Evolutionary conservation across 257 asterid species (phyloP), one percentile per base, ranked within the genome.

Genomic region (Avicennia marina): DNA sequence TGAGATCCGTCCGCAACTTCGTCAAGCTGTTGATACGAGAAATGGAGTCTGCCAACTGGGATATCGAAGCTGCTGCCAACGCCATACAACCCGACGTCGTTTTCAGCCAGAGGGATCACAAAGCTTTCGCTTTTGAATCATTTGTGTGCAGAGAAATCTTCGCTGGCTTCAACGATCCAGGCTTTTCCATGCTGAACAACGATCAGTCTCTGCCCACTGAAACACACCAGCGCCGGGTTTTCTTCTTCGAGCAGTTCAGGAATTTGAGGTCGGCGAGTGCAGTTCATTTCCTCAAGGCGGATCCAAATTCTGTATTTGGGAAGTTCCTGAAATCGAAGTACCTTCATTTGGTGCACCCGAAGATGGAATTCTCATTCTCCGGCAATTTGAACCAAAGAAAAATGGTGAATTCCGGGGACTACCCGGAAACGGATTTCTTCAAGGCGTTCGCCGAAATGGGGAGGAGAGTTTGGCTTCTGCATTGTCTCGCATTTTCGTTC

Each of bases 41-140:
- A 62, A 88, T 91, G 98, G 94, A 80, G 66, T 56, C 75, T 19
- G 96, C 94, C 0, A 71, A 75, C 33, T 91, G 98, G 98, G 97
- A 91, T 57, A 64, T 82, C 25, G 95, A 88, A 27, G 78, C 95
- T 19, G 96, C 96, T 5, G 85, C 89, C 0, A 75, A 38, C 46
- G 66, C 95, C 0, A 78, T 91, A 0, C 90, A 86, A 11, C 69
- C 70, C 11, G 81, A 67, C 4, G 50, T 69, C 19, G n/a, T 57
- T 19, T 91, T 91, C 71, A 13, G 47, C 7, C 78, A 68, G 56
- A 73, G 62, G 34, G 81, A 80, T 61, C 93, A 88, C 42, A 65
- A 57, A 46, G 86, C 78, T 44, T 91, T 81, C 75, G 90, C 82
- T 1, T 88, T 91, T 27, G 98, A 91, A 49, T 81, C 98, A 1